phyloP scores from a whole-genome alignment of 164 flowering plant species.

The Pachysandra terminalis region DNA sequence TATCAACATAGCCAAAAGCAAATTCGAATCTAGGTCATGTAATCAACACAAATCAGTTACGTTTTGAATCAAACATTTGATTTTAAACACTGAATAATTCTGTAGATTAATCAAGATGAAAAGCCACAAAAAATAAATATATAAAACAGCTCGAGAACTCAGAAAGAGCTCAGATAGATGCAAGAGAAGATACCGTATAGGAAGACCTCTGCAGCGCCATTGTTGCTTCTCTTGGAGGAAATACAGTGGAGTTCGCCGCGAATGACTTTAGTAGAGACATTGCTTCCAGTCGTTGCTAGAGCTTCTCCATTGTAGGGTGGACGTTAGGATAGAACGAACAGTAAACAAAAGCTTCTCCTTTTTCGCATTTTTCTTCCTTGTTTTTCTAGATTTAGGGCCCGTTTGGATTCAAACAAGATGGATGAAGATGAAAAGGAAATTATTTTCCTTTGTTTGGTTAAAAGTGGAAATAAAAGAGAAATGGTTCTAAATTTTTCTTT shows the following conservation, averaged over 20 bases:
- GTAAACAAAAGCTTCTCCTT: no score
- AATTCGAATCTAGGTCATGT: not conserved
- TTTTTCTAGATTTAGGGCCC: no score
- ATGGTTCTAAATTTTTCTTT: no score
- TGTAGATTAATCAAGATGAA: not conserved
- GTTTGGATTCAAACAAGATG: no score
- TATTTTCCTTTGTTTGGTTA: no score
- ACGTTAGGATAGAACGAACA: not conserved
- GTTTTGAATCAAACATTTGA: not conserved
- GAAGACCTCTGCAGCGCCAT: constrained; percentile 37
- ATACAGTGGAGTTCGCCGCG: constrained; percentile 20
- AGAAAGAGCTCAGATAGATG: not conserved
- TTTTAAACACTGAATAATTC: not conserved
- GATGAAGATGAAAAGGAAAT: no score
- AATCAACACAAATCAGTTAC: not conserved
- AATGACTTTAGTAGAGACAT: constrained; percentile 27
- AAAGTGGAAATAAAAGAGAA: no score
- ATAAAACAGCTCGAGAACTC: not conserved
- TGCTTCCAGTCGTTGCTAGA: constrained; percentile 7
- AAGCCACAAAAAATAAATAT: not conserved
- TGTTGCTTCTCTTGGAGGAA: constrained; percentile 26
- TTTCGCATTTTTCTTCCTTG: no score
- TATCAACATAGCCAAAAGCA: not conserved
- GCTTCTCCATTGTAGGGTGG: not conserved
- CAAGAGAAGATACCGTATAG: constrained; percentile 17